Conservation (phyloP, 2,329 filamentous ascomycete genomes). For the Zymoseptoria ardabiliae region DNA sequence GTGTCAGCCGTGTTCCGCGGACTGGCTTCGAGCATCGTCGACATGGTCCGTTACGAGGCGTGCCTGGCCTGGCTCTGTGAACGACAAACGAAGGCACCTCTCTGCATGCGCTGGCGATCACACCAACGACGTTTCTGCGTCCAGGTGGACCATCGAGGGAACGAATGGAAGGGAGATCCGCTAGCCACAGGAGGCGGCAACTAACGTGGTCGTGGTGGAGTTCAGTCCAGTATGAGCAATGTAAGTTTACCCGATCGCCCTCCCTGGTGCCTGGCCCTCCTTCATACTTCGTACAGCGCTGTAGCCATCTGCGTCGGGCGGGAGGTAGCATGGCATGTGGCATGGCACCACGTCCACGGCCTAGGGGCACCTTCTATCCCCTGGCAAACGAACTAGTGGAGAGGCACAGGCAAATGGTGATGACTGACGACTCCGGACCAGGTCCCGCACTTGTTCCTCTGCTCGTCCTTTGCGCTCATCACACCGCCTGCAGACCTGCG, state of each 20-base stretch:
- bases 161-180: not conserved
- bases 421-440: not conserved
- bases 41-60: not conserved
- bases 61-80: not conserved
- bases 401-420: not conserved
- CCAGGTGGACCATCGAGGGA: not conserved
- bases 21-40: not conserved
- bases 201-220: not conserved
- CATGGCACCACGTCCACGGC: not conserved
- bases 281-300: not conserved
- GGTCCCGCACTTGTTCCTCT: not conserved
- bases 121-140: not conserved
- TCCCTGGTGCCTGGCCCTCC: too few species aligned
- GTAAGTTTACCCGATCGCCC: not conserved
- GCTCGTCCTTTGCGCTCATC: not conserved
- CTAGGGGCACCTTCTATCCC: not conserved
- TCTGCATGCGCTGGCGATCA: not conserved
- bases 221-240: not conserved
- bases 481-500: not conserved
- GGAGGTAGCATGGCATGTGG: not conserved
- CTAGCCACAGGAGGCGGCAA: not conserved
- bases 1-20: not conserved
- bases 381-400: not conserved
- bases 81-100: not conserved
- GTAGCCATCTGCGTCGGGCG: not conserved